Percentiles rank a stretch among this genome's conserved stretches.
Conservation (phyloP, 768 basidiomycete species). For the Termitomyces sp. region DNA sequence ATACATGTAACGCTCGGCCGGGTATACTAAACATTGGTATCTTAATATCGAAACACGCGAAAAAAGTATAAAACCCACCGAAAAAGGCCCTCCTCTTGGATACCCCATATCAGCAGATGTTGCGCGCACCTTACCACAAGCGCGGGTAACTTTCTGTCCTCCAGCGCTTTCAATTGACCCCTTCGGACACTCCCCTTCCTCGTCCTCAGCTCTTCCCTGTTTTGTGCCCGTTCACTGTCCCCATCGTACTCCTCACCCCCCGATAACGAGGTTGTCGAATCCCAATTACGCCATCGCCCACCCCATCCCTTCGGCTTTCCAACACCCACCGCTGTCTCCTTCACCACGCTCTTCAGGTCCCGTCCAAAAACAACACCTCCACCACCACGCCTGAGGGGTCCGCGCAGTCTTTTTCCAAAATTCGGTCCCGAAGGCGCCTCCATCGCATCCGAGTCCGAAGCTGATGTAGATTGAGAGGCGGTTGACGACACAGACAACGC, state of each 20-base stretch:
- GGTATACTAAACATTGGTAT: conserved; percentile 50
- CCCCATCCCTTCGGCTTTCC: conserved; percentile 16
- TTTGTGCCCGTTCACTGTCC: conserved; percentile 10
- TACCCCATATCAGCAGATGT: conserved; percentile 76
- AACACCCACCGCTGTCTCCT: conserved; percentile 45
- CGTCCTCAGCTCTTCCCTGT: conserved; percentile 5
- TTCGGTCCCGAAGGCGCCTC: conserved; percentile 35
- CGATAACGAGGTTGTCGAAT: conserved; percentile 3
- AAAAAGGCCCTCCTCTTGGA: conserved; percentile 84
- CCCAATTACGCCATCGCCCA: conserved; percentile 19
- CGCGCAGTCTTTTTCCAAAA: conserved; percentile 53
- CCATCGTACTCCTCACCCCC: conserved; percentile 16
- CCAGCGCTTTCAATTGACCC: conserved; percentile 30
- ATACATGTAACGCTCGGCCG: conserved; percentile 78
- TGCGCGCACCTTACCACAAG: conserved; percentile 79
- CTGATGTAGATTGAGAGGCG: conserved; percentile 15
- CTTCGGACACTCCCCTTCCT: conserved; percentile 17
- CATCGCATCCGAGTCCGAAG: conserved; percentile 28
- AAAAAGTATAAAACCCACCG: conserved; percentile 42
- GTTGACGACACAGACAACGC: conserved; percentile 57
- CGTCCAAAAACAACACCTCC: conserved; percentile 58
- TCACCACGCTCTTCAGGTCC: conserved; percentile 47
- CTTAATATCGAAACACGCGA: conserved; percentile 4
- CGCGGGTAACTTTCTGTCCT: conserved; percentile 58
- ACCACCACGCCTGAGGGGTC: conserved; percentile 35